Conservation (phyloP, 1,284 basidiomycete species). For the Ganoderma multipileum region DNA sequence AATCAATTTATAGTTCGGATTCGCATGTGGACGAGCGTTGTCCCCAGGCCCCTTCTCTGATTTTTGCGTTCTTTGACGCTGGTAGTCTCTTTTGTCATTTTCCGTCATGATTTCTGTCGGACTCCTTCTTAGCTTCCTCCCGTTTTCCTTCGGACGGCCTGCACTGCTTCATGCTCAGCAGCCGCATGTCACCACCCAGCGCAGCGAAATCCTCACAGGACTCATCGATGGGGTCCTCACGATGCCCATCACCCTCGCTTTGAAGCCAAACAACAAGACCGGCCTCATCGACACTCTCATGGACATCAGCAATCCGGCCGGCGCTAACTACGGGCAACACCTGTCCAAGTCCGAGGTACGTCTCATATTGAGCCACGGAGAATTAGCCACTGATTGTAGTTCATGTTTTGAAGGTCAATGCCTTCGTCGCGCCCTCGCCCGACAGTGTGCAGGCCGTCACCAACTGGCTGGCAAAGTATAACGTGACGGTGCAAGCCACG, state of each 20-base stretch:
- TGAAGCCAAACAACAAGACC: constrained; percentile 39
- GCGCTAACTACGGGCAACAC: constrained; percentile 38
- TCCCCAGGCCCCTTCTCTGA: background rate
- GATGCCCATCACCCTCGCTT: constrained; percentile 39
- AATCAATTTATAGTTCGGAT: background rate
- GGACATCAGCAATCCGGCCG: constrained; percentile 42
- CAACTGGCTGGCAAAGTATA: constrained; percentile 44
- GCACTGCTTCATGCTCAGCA: constrained; percentile 5
- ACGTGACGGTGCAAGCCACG: constrained; percentile 36
- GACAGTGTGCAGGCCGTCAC: constrained; percentile 43
- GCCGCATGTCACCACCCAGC: constrained; percentile 20
- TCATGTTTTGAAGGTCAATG: constrained; percentile 39
- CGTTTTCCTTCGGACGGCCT: constrained; percentile 32
- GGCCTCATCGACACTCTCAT: constrained; percentile 43
- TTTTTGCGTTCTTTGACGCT: background rate
- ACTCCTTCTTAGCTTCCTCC: constrained; percentile 29
- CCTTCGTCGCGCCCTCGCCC: constrained; percentile 42
- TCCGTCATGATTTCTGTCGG: constrained; percentile 24
- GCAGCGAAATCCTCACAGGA: constrained; percentile 30
- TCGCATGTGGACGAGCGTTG: background rate
- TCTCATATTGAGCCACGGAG: background rate
- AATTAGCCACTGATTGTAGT: too few relatives aligned
- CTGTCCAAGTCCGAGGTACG: constrained; percentile 41
- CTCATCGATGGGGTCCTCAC: constrained; percentile 32
- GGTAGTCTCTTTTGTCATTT: background rate